A percentile compares a stretch with the other conserved stretches of the same genome.
Conservation (phyloP, 352 stramenopile genomes). For the Blastocystis sp. region DNA sequence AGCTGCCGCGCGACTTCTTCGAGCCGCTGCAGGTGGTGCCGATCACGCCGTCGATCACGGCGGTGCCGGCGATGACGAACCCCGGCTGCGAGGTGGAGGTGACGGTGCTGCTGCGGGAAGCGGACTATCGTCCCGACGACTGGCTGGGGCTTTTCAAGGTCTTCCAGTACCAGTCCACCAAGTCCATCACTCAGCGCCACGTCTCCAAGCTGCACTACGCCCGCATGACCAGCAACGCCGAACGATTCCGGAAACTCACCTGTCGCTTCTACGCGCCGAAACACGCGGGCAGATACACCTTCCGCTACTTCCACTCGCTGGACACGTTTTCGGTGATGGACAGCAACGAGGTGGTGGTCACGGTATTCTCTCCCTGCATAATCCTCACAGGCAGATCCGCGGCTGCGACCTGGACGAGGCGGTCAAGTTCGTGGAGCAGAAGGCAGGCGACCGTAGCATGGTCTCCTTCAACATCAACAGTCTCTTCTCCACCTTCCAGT, state of each 20-base stretch:
- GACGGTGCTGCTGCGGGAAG: not conserved
- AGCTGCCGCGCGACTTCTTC: not conserved
- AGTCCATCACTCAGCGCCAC: constrained; percentile 20
- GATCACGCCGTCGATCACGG: not conserved
- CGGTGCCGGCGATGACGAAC: not conserved
- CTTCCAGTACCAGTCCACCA: not conserved
- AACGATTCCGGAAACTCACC: constrained; percentile 15
- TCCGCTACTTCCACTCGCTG: constrained; percentile 7
- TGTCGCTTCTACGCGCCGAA: constrained; percentile 46
- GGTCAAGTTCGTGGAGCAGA: constrained; percentile 20
- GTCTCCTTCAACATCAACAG: constrained; percentile 26
- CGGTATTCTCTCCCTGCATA: not conserved
- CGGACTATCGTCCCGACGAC: not conserved
- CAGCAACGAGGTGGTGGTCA: constrained; percentile 36
- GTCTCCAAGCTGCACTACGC: not conserved
- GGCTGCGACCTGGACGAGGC: constrained; percentile 32
- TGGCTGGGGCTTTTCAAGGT: constrained; percentile 21
- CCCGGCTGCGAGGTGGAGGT: constrained; percentile 2
- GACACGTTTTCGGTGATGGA: not conserved
- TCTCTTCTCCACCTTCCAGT: constrained; percentile 37
- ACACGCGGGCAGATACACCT: constrained; percentile 10
- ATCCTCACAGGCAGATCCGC: not conserved
- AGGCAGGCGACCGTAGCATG: not conserved
- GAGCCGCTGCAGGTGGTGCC: not conserved
- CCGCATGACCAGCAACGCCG: not conserved